Percentiles rank a stretch among this genome's conserved stretches.
Conservation (phyloP, 1,284 basidiomycete species). For the Ganoderma multipileum region DNA sequence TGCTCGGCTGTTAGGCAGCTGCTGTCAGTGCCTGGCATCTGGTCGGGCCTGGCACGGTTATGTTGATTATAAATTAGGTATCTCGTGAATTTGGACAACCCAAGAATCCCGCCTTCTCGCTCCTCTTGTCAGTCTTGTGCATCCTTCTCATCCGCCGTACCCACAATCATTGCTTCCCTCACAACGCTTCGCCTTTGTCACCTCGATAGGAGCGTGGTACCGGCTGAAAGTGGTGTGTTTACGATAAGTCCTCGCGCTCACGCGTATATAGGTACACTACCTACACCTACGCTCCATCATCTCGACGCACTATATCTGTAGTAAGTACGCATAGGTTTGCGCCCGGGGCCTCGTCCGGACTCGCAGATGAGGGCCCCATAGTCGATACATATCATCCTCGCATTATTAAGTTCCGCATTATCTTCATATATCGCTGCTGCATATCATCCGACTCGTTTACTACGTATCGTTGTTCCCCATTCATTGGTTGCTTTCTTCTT, state of each 20-base stretch:
- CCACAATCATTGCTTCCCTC: background rate
- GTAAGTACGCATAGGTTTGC: background rate
- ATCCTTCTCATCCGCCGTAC: background rate
- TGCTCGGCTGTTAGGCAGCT: background rate
- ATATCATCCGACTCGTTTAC: background rate
- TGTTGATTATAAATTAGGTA: background rate
- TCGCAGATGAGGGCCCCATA: slow-evolving; percentile 3
- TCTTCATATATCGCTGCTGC: background rate
- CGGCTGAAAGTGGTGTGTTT: background rate
- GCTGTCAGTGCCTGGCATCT: background rate
- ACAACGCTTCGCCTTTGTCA: background rate
- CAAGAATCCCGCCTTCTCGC: background rate
- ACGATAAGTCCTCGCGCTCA: background rate
- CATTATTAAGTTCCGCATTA: slow-evolving; percentile 1
- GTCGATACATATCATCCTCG: slow-evolving; percentile 6
- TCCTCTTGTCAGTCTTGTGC: background rate
- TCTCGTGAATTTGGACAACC: background rate
- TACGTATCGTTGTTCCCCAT: background rate
- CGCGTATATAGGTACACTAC: slow-evolving; percentile 1
- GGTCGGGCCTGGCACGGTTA: background rate
- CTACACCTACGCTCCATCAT: background rate
- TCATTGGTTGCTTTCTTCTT: slow-evolving; percentile 2
- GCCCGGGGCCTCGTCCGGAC: background rate
- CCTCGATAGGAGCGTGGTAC: background rate
- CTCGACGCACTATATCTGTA: background rate